These are phyloP conservation scores for Nothomitra cinnamomea DNA, from an alignment of 2,329 filamentous ascomycete genomes.

Conservation along the genomic window DNA sequence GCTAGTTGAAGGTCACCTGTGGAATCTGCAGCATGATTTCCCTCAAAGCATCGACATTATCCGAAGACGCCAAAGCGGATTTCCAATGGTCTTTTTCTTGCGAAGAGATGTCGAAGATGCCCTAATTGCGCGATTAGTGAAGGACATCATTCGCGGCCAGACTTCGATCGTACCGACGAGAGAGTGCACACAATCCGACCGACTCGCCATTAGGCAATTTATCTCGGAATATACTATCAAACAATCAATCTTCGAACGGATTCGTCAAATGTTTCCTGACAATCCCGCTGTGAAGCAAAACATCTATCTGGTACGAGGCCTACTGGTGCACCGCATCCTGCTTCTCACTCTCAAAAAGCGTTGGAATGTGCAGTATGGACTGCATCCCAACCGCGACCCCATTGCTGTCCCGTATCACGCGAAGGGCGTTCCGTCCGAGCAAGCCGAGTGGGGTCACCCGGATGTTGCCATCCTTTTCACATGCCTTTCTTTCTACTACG, in stretches of 20 bases:
- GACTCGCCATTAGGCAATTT: constrained; percentile 14
- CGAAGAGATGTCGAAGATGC: constrained; percentile 28
- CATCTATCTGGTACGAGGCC: constrained; percentile 42
- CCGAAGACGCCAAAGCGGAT: constrained; percentile 22
- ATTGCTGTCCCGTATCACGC: constrained; percentile 50
- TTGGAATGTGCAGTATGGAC: constrained; percentile 50
- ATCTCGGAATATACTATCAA: constrained; percentile 8
- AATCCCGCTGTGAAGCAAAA: constrained; percentile 16
- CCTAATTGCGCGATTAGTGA: constrained; percentile 24
- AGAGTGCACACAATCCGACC: constrained; percentile 14
- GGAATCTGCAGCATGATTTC: constrained; percentile 22
- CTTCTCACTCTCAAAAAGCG: constrained; percentile 39
- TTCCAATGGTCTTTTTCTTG: constrained; percentile 41
- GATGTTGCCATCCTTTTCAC: constrained; percentile 50
- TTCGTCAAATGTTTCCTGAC: constrained; percentile 19
- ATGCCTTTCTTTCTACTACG: constrained; percentile 49
- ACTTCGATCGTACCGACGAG: constrained; percentile 17
- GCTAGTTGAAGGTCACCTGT: constrained; percentile 24
- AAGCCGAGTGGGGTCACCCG: constrained; percentile 51
- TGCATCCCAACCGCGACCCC: constrained; percentile 35
- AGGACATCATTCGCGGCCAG: constrained; percentile 23
- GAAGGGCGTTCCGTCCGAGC: constrained; percentile 44
- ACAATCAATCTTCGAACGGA: constrained; percentile 8
- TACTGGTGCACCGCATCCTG: constrained; percentile 43
- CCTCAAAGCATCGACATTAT: constrained; percentile 34